Percentiles rank a stretch among this genome's conserved stretches.
Conservation (phyloP, 2,329 filamentous ascomycete species). For the Cladophialophora exuberans region DNA sequence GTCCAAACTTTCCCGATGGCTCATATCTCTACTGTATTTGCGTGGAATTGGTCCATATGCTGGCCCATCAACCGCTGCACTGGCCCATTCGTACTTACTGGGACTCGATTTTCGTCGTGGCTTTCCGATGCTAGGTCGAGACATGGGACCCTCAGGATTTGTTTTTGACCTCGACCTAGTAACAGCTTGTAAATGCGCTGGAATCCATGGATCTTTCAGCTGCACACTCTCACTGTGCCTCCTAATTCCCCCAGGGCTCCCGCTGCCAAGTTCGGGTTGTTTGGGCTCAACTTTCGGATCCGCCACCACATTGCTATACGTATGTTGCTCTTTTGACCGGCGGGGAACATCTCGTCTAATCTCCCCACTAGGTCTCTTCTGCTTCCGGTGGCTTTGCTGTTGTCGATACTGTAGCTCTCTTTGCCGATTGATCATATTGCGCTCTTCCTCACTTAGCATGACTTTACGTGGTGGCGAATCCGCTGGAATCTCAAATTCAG, state of each 20-base stretch:
- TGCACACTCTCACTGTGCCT: neutral
- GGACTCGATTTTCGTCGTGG: constrained; percentile 18
- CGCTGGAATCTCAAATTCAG: constrained; percentile 33
- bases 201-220: neutral
- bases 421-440: constrained; percentile 33
- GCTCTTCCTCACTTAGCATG: constrained; percentile 34
- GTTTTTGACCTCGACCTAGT: constrained; percentile 22
- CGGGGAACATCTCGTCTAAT: constrained; percentile 5
- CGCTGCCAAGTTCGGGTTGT: constrained; percentile 15
- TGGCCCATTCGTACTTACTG: constrained; percentile 7
- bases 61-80: constrained; percentile 12
- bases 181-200: neutral
- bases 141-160: constrained; percentile 18
- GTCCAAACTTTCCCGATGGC: constrained; percentile 17
- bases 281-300: constrained; percentile 16
- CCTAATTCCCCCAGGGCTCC: constrained; percentile 3
- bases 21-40: constrained; percentile 15
- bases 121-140: constrained; percentile 4
- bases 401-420: constrained; percentile 30
- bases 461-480: constrained; percentile 34
- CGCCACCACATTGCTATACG: constrained; percentile 23
- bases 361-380: constrained; percentile 17
- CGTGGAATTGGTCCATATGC: constrained; percentile 1
- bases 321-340: constrained; percentile 10
- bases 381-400: constrained; percentile 17